A percentile compares a stretch with the other conserved stretches of the same genome.
phyloP scores from a whole-genome alignment of 345 rosid genomes.

The Citrus unshiu region DNA sequence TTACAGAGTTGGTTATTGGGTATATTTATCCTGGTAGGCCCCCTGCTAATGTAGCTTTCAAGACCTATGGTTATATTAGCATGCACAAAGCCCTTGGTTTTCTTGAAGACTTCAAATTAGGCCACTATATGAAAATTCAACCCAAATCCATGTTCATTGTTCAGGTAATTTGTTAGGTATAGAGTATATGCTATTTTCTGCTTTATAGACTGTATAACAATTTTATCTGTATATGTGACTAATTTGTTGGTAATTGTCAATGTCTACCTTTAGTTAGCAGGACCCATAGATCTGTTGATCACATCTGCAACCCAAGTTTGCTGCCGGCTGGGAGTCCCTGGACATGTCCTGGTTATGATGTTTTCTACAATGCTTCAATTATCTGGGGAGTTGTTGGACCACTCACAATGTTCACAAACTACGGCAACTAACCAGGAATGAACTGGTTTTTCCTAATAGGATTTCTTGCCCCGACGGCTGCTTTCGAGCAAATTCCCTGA shows the following conservation, averaged over 20 bases:
- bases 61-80: conserved; percentile 43
- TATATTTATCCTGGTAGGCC: conserved; percentile 51
- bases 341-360: conserved; percentile 48
- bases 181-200: background rate
- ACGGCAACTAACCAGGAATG: conserved; percentile 35
- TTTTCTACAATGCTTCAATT: conserved; percentile 51
- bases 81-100: conserved; percentile 41
- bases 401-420: conserved; percentile 38
- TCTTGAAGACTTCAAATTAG: conserved; percentile 51
- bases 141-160: conserved; percentile 52
- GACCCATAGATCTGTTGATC: conserved; percentile 34
- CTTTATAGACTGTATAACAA: background rate
- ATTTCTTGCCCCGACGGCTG: conserved; percentile 40
- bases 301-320: conserved; percentile 30
- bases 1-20: conserved; percentile 46
- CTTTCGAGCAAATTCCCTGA: conserved; percentile 30
- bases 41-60: conserved; percentile 46
- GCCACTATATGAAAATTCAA: conserved; percentile 58
- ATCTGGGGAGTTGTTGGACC: conserved; percentile 61
- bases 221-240: too few relatives aligned
- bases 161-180: conserved; percentile 28
- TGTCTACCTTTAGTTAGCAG: conserved; percentile 26
- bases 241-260: background rate
- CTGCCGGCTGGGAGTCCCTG: conserved; percentile 46
- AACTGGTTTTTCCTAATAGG: conserved; percentile 60